A percentile compares a stretch with the other conserved stretches of the same genome.
phyloP scores from a whole-genome alignment of 169 alveolate species.

The Plasmodium fragile region DNA sequence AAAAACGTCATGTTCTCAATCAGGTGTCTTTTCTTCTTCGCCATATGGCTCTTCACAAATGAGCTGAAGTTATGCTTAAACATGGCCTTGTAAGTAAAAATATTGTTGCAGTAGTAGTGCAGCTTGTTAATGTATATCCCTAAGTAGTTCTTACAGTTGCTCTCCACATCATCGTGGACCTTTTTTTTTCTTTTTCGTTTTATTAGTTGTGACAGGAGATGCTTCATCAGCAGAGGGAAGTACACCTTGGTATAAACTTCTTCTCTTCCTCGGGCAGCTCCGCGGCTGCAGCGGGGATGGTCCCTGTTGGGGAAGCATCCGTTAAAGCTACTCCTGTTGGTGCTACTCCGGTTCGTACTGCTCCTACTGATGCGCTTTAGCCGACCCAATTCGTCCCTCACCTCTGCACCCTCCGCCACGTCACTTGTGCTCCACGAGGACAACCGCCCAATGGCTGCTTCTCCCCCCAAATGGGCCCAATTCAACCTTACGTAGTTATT shows the following conservation, averaged over 20 bases:
- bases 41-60: constrained; percentile 6
- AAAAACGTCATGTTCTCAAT: constrained; percentile 2
- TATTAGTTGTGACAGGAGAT: background rate
- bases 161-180: background rate
- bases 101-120: constrained; percentile 45
- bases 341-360: background rate
- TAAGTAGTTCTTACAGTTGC: constrained; percentile 25
- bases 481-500: constrained; percentile 20
- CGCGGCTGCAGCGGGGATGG: background rate
- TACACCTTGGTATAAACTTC: constrained; percentile 7
- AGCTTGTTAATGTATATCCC: constrained; percentile 35
- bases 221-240: constrained; percentile 20
- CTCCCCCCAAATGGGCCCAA: background rate
- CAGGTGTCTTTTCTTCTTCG: background rate
- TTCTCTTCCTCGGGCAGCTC: background rate
- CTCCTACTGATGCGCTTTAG: background rate
- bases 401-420: background rate
- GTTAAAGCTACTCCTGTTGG: background rate
- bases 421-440: background rate
- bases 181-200: background rate
- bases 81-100: constrained; percentile 28
- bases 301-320: background rate
- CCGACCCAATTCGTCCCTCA: background rate
- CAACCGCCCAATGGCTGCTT: background rate
- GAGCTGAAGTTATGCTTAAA: constrained; percentile 19